Percentiles rank a stretch among this genome's conserved stretches.
These are phyloP conservation scores for Erysimum cheiranthoides DNA, from an alignment of 345 rosid species.

Conservation along the genomic window DNA sequence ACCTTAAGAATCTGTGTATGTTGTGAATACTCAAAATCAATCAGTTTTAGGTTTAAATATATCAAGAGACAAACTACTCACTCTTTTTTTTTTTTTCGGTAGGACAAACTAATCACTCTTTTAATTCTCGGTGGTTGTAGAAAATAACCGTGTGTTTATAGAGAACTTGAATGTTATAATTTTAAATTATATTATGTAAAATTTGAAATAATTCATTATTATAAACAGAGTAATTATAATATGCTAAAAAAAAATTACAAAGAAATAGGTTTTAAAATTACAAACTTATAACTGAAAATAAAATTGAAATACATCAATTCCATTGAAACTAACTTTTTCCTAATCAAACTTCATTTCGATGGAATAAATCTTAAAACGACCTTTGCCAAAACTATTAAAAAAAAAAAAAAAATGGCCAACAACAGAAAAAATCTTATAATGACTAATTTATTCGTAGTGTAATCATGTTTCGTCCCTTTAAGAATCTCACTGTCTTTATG, in stretches of 20 bases:
- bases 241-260: neutral
- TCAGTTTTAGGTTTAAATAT: no score
- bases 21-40: no score
- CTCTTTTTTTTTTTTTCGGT: no score
- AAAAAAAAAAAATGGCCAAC: conserved; percentile 1
- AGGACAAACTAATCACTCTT: no score
- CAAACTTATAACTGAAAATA: neutral
- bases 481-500: conserved; percentile 41
- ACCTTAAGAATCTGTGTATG: no score
- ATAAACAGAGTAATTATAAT: no score
- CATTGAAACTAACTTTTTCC: neutral
- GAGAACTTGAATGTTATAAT: no score
- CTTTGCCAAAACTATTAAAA: neutral
- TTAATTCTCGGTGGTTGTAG: no score
- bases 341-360: neutral
- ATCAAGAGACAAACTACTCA: no score
- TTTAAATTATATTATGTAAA: no score
- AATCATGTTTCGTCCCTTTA: conserved; percentile 40
- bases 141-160: no score
- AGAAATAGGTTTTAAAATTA: neutral
- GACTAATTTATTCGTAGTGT: conserved; percentile 30
- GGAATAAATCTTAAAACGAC: neutral
- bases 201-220: no score
- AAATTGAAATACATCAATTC: neutral
- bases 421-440: conserved; percentile 6